Conservation (phyloP, 2,329 filamentous ascomycete species). For the Sporothrix luriei region DNA sequence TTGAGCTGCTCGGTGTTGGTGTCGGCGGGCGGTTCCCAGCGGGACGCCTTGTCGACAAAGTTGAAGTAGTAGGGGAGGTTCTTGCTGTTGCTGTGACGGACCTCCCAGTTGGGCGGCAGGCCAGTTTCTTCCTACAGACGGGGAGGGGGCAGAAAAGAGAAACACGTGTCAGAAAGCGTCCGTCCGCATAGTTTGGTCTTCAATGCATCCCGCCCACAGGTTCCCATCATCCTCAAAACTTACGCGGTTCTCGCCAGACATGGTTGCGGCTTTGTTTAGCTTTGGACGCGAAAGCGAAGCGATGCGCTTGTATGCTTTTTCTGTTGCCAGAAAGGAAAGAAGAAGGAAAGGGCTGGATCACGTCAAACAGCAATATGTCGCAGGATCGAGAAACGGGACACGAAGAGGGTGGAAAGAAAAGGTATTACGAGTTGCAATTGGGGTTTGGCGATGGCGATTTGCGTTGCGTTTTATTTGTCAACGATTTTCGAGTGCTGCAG, state of each 20-base stretch:
- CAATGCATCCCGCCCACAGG: neutral
- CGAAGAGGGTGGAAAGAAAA: neutral
- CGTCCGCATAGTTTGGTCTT: neutral
- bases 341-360: neutral
- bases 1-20: constrained; percentile 93
- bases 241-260: constrained; percentile 33
- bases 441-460: constrained; percentile 5
- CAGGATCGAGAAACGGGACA: neutral
- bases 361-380: neutral
- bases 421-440: neutral
- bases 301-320: neutral
- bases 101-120: constrained; percentile 86
- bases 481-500: neutral
- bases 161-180: neutral
- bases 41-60: constrained; percentile 77
- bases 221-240: neutral
- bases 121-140: constrained; percentile 56
- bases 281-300: neutral
- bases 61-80: constrained; percentile 99
- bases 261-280: constrained; percentile 11
- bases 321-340: neutral
- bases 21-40: constrained; percentile 89
- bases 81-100: constrained; percentile 97
- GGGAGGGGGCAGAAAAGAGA: too few relatives aligned
- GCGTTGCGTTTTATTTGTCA: constrained; percentile 10